Evolutionary conservation across 768 basidiomycete genomes (phyloP).

Genomic region (Neoboletus brunneissimus): DNA sequence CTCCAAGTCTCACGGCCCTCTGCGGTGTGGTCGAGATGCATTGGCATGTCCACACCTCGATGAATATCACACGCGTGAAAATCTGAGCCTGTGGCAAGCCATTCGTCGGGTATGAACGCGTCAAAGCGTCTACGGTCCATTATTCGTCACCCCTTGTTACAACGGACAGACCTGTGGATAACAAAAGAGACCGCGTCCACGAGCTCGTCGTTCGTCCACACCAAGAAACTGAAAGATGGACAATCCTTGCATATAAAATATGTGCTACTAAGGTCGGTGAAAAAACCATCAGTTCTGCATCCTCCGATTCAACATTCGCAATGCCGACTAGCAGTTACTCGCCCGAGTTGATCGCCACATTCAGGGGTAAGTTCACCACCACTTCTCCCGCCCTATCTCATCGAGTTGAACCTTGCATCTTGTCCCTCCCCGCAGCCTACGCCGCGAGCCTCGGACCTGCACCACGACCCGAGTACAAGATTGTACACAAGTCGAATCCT

Average conservation of each 20-base stretch:
- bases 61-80: not conserved
- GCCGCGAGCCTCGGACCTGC: slow-evolving; percentile 4
- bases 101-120: not conserved
- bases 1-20: not conserved
- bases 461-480: not conserved
- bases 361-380: not conserved
- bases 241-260: slow-evolving; percentile 9
- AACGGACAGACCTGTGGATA: not conserved
- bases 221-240: not conserved
- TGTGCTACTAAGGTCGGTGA: slow-evolving; percentile 1
- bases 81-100: not conserved
- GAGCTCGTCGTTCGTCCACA: not conserved
- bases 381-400: no score
- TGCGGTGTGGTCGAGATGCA: not conserved
- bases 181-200: not conserved
- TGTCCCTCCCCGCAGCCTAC: slow-evolving; percentile 1
- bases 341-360: slow-evolving; percentile 6
- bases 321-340: slow-evolving; percentile 6
- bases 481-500: slow-evolving; percentile 4
- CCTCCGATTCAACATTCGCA: not conserved
- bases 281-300: not conserved
- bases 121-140: not conserved
- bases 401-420: not conserved
- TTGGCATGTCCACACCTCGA: not conserved
- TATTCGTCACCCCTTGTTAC: no score